A percentile compares a stretch with the other conserved stretches of the same genome.
phyloP scores from a whole-genome alignment of 306 rosid species.

The Rosa chinensis region DNA sequence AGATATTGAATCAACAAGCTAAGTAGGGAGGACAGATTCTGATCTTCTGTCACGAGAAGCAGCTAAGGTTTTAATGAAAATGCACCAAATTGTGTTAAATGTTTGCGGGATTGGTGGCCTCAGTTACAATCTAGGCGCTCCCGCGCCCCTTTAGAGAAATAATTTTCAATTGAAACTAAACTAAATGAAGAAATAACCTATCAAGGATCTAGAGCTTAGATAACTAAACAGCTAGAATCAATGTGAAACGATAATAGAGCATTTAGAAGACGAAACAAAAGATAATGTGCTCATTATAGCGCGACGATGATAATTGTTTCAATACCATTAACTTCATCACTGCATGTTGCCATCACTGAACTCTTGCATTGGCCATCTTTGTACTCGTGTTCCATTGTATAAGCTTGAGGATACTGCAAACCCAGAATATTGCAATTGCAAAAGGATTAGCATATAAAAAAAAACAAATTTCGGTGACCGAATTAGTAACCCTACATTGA shows the following conservation, averaged over 20 bases:
- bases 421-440: neutral
- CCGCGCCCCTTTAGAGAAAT: neutral
- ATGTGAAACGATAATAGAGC: neutral
- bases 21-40: constrained; percentile 9
- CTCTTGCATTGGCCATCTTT: constrained; percentile 6
- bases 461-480: neutral
- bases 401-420: neutral
- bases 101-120: no score
- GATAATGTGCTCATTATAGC: neutral
- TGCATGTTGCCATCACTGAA: neutral
- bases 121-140: no score
- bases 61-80: neutral
- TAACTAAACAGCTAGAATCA: neutral
- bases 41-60: constrained; percentile 7
- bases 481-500: neutral
- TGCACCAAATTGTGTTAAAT: neutral
- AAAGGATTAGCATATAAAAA: neutral
- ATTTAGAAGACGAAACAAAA: neutral
- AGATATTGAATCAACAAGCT: constrained; percentile 15
- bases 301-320: neutral
- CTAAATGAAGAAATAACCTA: neutral
- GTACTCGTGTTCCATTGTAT: neutral
- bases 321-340: constrained; percentile 2
- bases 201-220: neutral
- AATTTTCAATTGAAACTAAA: neutral